These are phyloP conservation scores for Mucuna pruriens DNA, from an alignment of 306 rosid genomes.

Conservation along the genomic window DNA sequence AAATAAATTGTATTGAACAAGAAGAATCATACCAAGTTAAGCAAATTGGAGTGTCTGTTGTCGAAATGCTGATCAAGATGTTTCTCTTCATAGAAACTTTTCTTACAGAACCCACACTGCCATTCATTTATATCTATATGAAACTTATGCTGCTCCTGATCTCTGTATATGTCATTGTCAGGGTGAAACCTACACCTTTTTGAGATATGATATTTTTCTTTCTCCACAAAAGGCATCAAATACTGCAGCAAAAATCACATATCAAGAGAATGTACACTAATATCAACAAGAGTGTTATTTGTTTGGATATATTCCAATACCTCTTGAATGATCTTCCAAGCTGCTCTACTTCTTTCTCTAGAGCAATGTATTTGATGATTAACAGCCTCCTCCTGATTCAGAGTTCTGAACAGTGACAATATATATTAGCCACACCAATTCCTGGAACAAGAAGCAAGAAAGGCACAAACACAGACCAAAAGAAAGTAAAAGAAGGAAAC, in stretches of 20 bases:
- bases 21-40: constrained; percentile 58
- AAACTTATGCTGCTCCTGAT: constrained; percentile 59
- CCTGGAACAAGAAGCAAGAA: constrained; percentile 31
- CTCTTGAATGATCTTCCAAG: constrained; percentile 64
- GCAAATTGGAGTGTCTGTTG: constrained; percentile 70
- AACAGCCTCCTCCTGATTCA: constrained; percentile 45
- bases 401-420: constrained; percentile 41
- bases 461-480: constrained; percentile 27
- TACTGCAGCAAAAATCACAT: constrained; percentile 45
- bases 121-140: constrained; percentile 56
- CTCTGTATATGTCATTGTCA: constrained; percentile 62
- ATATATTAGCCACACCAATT: constrained; percentile 42
- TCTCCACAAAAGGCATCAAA: constrained; percentile 61
- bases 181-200: constrained; percentile 55
- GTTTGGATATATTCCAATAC: constrained; percentile 35
- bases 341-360: constrained; percentile 65
- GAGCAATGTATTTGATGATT: constrained; percentile 59
- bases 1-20: constrained; percentile 13
- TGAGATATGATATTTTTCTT: constrained; percentile 53
- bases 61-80: constrained; percentile 80
- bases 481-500: not conserved
- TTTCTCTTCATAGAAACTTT: constrained; percentile 58
- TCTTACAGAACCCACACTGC: constrained; percentile 62
- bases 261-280: constrained; percentile 23
- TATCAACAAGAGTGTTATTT: constrained; percentile 23